Percentiles rank a stretch among this genome's conserved stretches.
These are phyloP conservation scores for Alternaria panax DNA, from an alignment of 2,329 filamentous ascomycete genomes.

Conservation along the genomic window DNA sequence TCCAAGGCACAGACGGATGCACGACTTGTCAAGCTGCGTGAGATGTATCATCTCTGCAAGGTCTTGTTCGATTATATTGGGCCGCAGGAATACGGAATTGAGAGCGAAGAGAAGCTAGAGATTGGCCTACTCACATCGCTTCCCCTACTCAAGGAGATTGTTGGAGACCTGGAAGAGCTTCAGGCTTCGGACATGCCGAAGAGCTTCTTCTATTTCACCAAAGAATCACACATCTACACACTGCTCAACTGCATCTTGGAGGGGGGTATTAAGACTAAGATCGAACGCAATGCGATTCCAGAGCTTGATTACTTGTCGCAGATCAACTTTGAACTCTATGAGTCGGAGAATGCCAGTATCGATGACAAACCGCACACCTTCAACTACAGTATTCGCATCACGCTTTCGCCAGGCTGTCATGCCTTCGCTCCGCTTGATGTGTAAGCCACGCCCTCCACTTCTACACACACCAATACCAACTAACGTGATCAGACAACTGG, in stretches of 20 bases:
- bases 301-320: slow-evolving; percentile 97
- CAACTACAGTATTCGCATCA: slow-evolving; percentile 95
- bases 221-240: slow-evolving; percentile 98
- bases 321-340: slow-evolving; percentile 97
- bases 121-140: slow-evolving; percentile 94
- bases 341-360: slow-evolving; percentile 76
- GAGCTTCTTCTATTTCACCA: slow-evolving; percentile 98
- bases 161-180: slow-evolving; percentile 94
- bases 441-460: slow-evolving; percentile 28
- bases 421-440: slow-evolving; percentile 96
- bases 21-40: slow-evolving; percentile 84
- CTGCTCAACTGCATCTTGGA: slow-evolving; percentile 97
- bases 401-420: slow-evolving; percentile 93
- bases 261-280: slow-evolving; percentile 96
- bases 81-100: slow-evolving; percentile 97
- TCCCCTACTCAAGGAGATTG: slow-evolving; percentile 93
- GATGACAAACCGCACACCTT: slow-evolving; percentile 73
- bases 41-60: slow-evolving; percentile 92
- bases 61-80: slow-evolving; percentile 98
- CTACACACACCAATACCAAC: background rate
- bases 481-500: slow-evolving; percentile 68
- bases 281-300: slow-evolving; percentile 91
- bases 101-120: slow-evolving; percentile 95
- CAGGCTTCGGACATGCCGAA: slow-evolving; percentile 94
- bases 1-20: slow-evolving; percentile 81